Percentiles rank a stretch among this genome's conserved stretches.
These are phyloP conservation scores for Fusarium chaquense DNA, from an alignment of 2,329 filamentous ascomycete species.

Conservation along the genomic window DNA sequence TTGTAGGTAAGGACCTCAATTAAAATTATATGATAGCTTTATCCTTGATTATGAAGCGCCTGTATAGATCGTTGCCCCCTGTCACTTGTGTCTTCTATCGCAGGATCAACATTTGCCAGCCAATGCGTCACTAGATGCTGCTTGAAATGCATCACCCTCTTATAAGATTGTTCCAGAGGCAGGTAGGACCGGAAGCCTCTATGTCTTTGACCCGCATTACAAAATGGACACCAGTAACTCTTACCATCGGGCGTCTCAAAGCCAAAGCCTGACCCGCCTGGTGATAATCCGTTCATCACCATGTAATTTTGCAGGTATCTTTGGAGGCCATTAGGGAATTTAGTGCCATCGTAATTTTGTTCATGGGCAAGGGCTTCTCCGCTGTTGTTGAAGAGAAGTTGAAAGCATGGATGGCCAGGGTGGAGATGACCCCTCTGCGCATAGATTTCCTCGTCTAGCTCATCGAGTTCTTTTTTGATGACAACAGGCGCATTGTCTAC, in stretches of 20 bases:
- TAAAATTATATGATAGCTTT: background rate
- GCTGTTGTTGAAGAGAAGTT: background rate
- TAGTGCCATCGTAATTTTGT: background rate
- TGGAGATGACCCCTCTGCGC: background rate
- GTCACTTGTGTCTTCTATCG: too few relatives aligned
- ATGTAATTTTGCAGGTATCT: background rate
- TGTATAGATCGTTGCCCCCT: background rate
- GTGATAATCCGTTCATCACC: background rate
- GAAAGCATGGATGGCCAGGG: background rate
- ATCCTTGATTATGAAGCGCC: background rate
- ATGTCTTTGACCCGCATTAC: too few relatives aligned
- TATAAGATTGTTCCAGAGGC: too few relatives aligned
- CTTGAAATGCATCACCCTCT: background rate
- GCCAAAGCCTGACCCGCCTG: background rate
- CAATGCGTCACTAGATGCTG: background rate
- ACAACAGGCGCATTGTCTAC: background rate
- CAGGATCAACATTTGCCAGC: background rate
- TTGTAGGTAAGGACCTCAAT: background rate
- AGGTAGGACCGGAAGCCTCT: background rate
- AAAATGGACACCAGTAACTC: background rate
- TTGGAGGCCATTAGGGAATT: background rate
- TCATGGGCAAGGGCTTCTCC: background rate
- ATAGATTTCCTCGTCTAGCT: background rate
- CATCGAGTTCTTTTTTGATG: background rate
- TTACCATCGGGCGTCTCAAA: background rate